Base-by-base conservation (phyloP, 345 rosid genomes). In the Euphorbia peplus region DNA sequence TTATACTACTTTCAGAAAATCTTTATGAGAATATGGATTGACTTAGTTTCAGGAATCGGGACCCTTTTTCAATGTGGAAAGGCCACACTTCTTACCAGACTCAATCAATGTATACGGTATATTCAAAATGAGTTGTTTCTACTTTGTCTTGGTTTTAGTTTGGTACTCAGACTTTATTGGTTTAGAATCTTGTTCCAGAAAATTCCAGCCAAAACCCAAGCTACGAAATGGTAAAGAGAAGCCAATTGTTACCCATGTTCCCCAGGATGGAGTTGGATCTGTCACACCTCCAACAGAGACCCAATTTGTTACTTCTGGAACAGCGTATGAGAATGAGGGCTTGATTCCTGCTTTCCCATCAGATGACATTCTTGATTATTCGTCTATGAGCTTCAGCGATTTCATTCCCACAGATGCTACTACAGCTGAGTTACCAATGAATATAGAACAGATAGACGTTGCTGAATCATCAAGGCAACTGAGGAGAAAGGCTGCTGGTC, bases 121-220 rank as follows among this genome's bases (percentile, higher is more conserved):
- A 21, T 65, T 11, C 59, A 37, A 48, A 44, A 13, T 39, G 28
- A 13, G 26, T 47, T 64, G 28, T 13, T 67, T 46, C 4, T 71
- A 39, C 48, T 11, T 22, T 46, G 42, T 28, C 58, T 57, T 57
- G 12, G 1, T 25, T 21, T 68, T 37, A 12, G 29, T 42, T 32
- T 46, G 18, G 21, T 15, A 28, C 74, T 26, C 48, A 70, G 41
- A 54, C 42, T 48, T 32, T 74, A 64, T 68, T 66, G 35, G 28
- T 69, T 74, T 54, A 58, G 89, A 81, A 69, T 54, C 62, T 60
- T 71, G 58, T 47, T 51, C 67, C 58, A 80, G 82, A 66, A 83
- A 87, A 73, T 70, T 75, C 66, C 80, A 80, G 65, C 83, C 90
- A 69, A 78, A 81, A 70, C 82, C 80, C 37, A 77, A 81, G 74